Evolutionary conservation across 495 filamentous ascomycete genomes (phyloP).

Genomic region (Aspergillus incahuasiensis): DNA sequence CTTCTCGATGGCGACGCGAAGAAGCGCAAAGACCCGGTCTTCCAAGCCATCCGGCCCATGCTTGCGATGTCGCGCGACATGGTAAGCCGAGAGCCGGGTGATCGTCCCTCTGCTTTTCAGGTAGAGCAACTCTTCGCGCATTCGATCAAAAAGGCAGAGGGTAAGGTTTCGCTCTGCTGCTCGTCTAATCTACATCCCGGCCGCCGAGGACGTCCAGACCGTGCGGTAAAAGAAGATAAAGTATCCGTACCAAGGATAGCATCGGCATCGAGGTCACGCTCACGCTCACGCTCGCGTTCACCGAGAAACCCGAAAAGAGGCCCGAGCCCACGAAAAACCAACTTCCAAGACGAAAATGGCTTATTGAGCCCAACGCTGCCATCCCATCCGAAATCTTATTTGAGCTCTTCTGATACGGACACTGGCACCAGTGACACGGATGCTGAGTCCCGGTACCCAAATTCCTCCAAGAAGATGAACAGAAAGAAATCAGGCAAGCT

Average conservation of each 20-base stretch:
- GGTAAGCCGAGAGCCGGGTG: constrained; percentile 35
- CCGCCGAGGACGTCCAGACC: constrained; percentile 4
- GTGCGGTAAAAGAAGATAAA: background rate
- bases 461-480: background rate
- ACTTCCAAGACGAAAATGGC: constrained; percentile 7
- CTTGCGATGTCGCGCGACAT: constrained; percentile 42
- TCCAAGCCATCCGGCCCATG: constrained; percentile 37
- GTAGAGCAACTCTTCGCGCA: constrained; percentile 26
- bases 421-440: constrained; percentile 10
- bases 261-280: background rate
- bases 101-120: constrained; percentile 33
- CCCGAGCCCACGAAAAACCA: background rate
- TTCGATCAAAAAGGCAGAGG: constrained; percentile 18
- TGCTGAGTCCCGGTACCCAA: background rate
- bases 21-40: constrained; percentile 52
- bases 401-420: constrained; percentile 8
- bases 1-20: constrained; percentile 61
- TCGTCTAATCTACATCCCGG: constrained; percentile 12
- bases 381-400: background rate
- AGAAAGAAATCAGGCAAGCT: background rate
- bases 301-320: background rate
- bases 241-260: constrained; percentile 1
- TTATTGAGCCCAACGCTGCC: constrained; percentile 2
- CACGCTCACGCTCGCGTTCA: constrained; percentile 2
- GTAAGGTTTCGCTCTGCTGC: constrained; percentile 19